Conservation (phyloP, 306 rosid genomes). For the Boehmeria nivea region DNA sequence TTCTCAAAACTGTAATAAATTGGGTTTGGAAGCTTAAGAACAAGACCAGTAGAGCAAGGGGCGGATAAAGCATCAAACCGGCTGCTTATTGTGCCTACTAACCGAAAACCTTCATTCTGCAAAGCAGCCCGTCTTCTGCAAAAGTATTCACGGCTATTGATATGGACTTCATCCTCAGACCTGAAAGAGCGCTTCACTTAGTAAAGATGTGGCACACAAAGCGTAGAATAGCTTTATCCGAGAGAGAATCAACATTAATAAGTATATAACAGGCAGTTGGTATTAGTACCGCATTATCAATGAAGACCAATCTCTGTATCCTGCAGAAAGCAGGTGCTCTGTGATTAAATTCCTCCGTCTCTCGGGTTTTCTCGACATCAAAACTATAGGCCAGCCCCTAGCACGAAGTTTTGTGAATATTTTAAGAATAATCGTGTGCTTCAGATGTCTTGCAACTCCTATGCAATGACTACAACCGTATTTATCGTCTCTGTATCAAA, state of each 20-base stretch:
- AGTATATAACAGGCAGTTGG: conserved; percentile 8
- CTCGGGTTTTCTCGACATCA: conserved; percentile 52
- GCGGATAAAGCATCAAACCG: conserved; percentile 44
- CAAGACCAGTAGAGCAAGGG: conserved; percentile 26
- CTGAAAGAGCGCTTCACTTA: conserved; percentile 39
- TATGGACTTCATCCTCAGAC: conserved; percentile 44
- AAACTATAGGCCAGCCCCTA: conserved; percentile 65
- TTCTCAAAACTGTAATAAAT: conserved; percentile 34
- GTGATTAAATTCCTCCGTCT: conserved; percentile 37
- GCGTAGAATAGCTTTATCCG: neutral
- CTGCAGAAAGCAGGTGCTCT: conserved; percentile 49
- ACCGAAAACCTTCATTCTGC: conserved; percentile 43
- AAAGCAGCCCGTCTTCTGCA: conserved; percentile 35
- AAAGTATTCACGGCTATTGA: conserved; percentile 40
- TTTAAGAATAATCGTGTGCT: conserved; percentile 37
- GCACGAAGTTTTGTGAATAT: conserved; percentile 46
- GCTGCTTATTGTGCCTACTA: conserved; percentile 51
- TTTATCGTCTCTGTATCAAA: conserved; percentile 35
- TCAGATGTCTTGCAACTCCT: conserved; percentile 41
- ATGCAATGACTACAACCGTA: conserved; percentile 36
- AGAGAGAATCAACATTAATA: neutral
- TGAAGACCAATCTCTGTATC: conserved; percentile 52
- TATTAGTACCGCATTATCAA: conserved; percentile 69
- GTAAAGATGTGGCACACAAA: too few species aligned
- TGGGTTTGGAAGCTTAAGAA: conserved; percentile 58